Percentiles rank a stretch among this genome's conserved stretches.
phyloP scores from a whole-genome alignment of 108 stramenopile genomes.

The Stephanodiscus minutulus region DNA sequence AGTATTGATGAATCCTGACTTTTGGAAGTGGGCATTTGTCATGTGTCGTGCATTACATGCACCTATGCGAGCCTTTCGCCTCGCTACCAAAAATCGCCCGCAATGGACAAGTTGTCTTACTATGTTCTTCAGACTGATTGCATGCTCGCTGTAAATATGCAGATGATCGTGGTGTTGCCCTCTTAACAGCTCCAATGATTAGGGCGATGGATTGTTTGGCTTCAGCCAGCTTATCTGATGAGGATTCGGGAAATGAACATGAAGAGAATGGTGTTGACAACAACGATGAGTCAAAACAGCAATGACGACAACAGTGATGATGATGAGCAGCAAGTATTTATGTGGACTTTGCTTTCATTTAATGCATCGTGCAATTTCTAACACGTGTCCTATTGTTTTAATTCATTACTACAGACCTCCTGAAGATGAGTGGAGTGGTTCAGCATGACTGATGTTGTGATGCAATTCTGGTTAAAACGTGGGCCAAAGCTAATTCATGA shows the following conservation, averaged over 20 bases:
- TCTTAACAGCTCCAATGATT: background rate
- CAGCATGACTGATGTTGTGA: background rate
- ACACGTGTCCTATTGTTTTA: background rate
- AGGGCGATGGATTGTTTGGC: background rate
- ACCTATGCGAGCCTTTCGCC: constrained; percentile 4
- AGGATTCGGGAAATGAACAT: background rate
- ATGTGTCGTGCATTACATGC: constrained; percentile 16
- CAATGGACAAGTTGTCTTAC: constrained; percentile 6
- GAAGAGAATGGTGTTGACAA: background rate
- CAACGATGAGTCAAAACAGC: background rate
- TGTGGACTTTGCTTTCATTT: background rate
- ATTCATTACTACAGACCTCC: background rate
- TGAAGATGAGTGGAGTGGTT: background rate
- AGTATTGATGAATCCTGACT: background rate
- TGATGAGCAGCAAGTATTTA: constrained; percentile 1
- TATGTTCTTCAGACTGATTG: constrained; percentile 8
- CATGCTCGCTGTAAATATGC: background rate
- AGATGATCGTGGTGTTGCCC: background rate
- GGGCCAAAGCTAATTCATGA: constrained; percentile 6
- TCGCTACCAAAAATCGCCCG: constrained; percentile 1
- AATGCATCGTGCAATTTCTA: background rate
- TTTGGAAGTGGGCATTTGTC: constrained; percentile 13
- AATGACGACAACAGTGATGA: constrained; percentile 3
- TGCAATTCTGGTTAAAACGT: background rate
- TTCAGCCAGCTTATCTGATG: background rate